Evolutionary conservation across 2,329 filamentous ascomycete species (phyloP), one percentile per base, ranked within the genome.

Genomic region (Colletotrichum godetiae): DNA sequence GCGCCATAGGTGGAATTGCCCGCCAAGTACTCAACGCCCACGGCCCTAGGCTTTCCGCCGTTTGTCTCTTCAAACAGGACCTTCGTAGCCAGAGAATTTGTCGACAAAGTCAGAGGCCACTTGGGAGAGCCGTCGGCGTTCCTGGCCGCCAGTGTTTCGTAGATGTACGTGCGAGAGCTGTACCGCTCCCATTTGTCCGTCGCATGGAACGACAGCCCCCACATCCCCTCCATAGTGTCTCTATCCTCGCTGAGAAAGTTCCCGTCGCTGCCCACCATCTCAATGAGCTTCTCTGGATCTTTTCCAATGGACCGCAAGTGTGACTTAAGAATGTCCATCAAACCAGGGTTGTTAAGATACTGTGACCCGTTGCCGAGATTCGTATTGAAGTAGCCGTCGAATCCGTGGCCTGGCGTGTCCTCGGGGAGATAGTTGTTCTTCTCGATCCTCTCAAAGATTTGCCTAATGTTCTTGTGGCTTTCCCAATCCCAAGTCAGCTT

Each of bases 111-210:
- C 76, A 90, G 71, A 77, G 88, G 53, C 82, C 89, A 78, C 78
- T 81, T 86, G 70, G 85, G 83, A 19, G 82, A 83, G 35, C 84
- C 75, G 78, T 88, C 67, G 81, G 82, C 4, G 78, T 88, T 71
- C 78, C 85, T 77, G 82, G 82, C 68, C 74, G 87, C 73, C 78
- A 86, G 31, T 0, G 75, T 77, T 7, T 76, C 68, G 0, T 67
- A 33, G 6, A 80, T 53, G 61, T 75, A 77, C 19, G 65, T 59
- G 35, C 75, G 52, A 29, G 75, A 61, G 1, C 75, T 68, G 24
- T 37, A 66, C 22, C 49, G 29, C 27, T 66, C 31, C 29, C 49
- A 66, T 3, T 29, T 66, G 2, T 33, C 13, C 7, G 31, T 57
- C 5, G 62, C 49, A 46, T 66, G 62, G 2, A 42, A 42, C 2